phyloP scores from a whole-genome alignment of 345 rosid species.

The Raphanus raphanistrum region DNA sequence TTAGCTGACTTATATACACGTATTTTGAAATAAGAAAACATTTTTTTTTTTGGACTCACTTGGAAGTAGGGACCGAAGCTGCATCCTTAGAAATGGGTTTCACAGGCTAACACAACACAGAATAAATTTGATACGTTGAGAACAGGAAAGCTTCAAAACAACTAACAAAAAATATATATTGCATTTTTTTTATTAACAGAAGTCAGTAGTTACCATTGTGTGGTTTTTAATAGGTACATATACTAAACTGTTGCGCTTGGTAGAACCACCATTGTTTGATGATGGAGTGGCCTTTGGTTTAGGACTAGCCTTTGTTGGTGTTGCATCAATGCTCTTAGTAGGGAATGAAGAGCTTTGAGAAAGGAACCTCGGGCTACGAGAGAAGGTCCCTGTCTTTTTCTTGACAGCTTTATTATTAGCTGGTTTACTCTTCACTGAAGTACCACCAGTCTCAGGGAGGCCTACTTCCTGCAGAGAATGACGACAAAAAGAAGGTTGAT shows the following conservation, averaged over 20 bases:
- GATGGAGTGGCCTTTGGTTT: constrained; percentile 28
- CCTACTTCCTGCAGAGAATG: constrained; percentile 47
- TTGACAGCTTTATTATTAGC: constrained; percentile 43
- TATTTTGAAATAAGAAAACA: background rate
- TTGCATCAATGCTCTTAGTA: constrained; percentile 57
- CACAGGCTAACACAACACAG: constrained; percentile 43
- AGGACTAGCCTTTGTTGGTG: constrained; percentile 37
- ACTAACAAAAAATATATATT: background rate
- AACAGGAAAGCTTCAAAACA: constrained; percentile 17
- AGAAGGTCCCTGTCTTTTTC: constrained; percentile 46
- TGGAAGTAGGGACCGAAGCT: constrained; percentile 41
- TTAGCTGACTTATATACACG: background rate
- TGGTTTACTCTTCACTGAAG: constrained; percentile 47
- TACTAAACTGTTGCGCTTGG: constrained; percentile 41
- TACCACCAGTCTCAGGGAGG: constrained; percentile 20
- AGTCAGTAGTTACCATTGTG: constrained; percentile 41
- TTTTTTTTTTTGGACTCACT: constrained; percentile 46
- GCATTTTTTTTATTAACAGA: no score
- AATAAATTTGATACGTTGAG: background rate
- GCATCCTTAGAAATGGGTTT: constrained; percentile 45
- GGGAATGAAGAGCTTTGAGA: constrained; percentile 82
- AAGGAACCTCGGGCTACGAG: constrained; percentile 50
- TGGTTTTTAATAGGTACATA: constrained; percentile 39
- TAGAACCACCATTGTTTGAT: constrained; percentile 32
- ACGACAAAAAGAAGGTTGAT: constrained; percentile 2